Conservation (phyloP, 306 rosid genomes). For the Sophora flavescens region DNA sequence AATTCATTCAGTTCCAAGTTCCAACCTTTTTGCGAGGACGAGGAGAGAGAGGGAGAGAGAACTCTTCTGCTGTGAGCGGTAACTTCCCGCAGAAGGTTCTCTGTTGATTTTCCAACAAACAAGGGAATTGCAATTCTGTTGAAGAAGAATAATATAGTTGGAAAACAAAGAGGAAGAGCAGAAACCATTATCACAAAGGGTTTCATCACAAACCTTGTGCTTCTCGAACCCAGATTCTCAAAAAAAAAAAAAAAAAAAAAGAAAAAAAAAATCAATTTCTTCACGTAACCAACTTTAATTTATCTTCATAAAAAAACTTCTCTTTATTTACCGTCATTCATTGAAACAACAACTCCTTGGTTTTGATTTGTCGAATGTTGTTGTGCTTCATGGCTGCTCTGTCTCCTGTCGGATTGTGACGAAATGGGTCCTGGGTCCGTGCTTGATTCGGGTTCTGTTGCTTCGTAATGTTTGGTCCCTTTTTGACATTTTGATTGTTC, state of each 20-base stretch:
- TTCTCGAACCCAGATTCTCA: conserved; percentile 32
- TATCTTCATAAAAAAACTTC: no score
- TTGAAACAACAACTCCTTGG: not conserved
- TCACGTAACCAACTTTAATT: conserved; percentile 52
- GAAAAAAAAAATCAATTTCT: conserved; percentile 27
- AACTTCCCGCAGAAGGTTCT: conserved; percentile 55
- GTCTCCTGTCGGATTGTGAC: conserved; percentile 16
- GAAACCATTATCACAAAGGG: conserved; percentile 30
- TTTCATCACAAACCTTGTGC: conserved; percentile 51
- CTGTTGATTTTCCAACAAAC: conserved; percentile 26
- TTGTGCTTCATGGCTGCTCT: conserved; percentile 2
- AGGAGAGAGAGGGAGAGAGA: conserved; percentile 21
- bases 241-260: not conserved
- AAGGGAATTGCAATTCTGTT: not conserved
- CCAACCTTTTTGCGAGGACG: conserved; percentile 38
- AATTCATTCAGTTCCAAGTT: conserved; percentile 30
- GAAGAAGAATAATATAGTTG: conserved; percentile 31
- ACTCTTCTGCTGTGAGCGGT: conserved; percentile 48
- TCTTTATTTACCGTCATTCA: conserved; percentile 13
- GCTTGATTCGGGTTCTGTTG: conserved; percentile 26
- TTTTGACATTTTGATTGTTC: conserved; percentile 23
- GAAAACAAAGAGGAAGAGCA: not conserved
- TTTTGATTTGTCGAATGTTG: not conserved
- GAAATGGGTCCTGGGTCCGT: conserved; percentile 11
- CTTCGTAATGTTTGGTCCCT: conserved; percentile 36